Base-by-base conservation (phyloP, 2,329 filamentous ascomycete species). In the Rhinocladiella similis region DNA sequence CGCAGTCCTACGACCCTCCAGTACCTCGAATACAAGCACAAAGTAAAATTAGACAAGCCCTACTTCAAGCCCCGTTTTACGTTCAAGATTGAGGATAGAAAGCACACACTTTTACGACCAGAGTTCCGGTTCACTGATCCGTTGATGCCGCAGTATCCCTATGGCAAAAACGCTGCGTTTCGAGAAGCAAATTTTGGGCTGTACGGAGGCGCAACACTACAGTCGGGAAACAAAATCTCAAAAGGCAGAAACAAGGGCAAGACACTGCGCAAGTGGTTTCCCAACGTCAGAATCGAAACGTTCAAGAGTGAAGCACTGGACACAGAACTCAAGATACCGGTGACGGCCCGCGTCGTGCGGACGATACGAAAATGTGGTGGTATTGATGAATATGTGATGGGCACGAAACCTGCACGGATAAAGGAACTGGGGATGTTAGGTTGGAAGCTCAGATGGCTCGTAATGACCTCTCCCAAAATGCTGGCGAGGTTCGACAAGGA, bases 341-440 rank as follows among this genome's bases (percentile, higher is more conserved):
- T 79, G 29, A 76, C 75, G 9, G 72, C 73, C 53, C 70, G 74
- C 49, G 75, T 76, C 27, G 61, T 79, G 65, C 68, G 77, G 49
- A 79, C 77, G 35, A 89, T 97, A 69, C 86, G 90, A 70, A 93
- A 91, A 70, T 85, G 88, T 60, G 93, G 93, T 57, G 91, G 94
- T 6, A 80, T 99, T 62, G 94, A 99, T 73, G 86, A 91, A 68
- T 99, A 99, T 75, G 79, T 99, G 45, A 79, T 96, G 41, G 91
- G 91, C 64, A 83, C 85, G 70, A 94, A 91, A 75, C 78, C 87
- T 14, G 82, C 80, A 39, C 83, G 94, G 62, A 81, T 97, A 69
- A 89, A 87, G 77, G 90, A 96, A 73, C 79, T 99, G 55, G 94
- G 94, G 4, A 85, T 93, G 50, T 88, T 88, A 63, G 94, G 94